A percentile compares a stretch with the other conserved stretches of the same genome.
Conservation (phyloP, 2,329 filamentous ascomycete genomes). For the Triangularia setosa region DNA sequence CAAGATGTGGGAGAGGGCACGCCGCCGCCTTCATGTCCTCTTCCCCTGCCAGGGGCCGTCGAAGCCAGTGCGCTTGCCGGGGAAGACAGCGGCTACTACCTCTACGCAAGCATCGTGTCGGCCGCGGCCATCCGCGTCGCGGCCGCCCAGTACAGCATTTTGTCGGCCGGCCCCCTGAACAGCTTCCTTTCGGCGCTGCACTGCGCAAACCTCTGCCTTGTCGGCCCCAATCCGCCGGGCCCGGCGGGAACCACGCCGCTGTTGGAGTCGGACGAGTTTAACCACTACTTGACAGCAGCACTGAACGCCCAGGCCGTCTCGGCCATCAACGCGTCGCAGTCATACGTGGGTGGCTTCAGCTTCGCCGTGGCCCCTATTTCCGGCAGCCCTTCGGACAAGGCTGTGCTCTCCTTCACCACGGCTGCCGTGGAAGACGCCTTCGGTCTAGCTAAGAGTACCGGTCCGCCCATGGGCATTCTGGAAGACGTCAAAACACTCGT, state of each 20-base stretch:
- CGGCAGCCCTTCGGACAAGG: background rate
- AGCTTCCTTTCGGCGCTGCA: slow-evolving; percentile 6
- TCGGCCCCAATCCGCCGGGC: background rate
- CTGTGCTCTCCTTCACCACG: slow-evolving; percentile 2
- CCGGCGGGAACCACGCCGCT: slow-evolving; percentile 6
- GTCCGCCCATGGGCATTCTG: slow-evolving; percentile 4
- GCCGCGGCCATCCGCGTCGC: background rate
- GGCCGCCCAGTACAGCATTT: slow-evolving; percentile 1
- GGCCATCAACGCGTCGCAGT: background rate
- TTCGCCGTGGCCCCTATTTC: background rate
- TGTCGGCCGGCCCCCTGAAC: slow-evolving; percentile 3
- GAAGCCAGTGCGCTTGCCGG: background rate
- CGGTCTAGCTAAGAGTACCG: background rate
- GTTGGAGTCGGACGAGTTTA: slow-evolving; percentile 7
- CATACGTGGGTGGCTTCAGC: slow-evolving; percentile 4
- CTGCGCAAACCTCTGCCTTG: slow-evolving; percentile 5
- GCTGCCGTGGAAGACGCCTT: slow-evolving; percentile 6
- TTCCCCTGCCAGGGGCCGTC: too few relatives aligned
- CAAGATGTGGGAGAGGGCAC: too few relatives aligned
- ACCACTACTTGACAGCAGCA: slow-evolving; percentile 2
- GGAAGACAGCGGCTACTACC: background rate
- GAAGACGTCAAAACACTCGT: slow-evolving; percentile 5
- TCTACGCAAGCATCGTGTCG: background rate
- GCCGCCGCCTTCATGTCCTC: too few relatives aligned
- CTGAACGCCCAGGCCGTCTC: slow-evolving; percentile 3